A percentile compares a stretch with the other conserved stretches of the same genome.
These are phyloP conservation scores for Ascochyta clinopodiicola DNA, from an alignment of 2,329 filamentous ascomycete genomes.

Conservation along the genomic window DNA sequence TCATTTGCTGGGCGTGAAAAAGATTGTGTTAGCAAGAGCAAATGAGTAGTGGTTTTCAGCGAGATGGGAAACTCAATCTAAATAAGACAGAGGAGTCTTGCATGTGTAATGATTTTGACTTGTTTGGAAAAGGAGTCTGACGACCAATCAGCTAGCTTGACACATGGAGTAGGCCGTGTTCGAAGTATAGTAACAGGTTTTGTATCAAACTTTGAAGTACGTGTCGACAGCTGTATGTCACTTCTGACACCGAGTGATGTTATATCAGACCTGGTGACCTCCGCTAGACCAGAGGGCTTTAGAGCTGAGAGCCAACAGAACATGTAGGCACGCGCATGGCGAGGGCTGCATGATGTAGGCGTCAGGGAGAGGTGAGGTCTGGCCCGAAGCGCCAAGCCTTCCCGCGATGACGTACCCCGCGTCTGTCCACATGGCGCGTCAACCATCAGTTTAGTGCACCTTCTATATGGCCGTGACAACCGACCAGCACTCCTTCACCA, in stretches of 20 bases:
- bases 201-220: too few relatives aligned
- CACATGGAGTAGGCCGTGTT: too few relatives aligned
- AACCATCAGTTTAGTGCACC: slow-evolving; percentile 14
- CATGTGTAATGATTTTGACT: not conserved
- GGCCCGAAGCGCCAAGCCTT: not conserved
- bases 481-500: slow-evolving; percentile 8
- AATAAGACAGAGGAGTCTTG: not conserved
- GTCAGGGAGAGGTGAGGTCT: not conserved
- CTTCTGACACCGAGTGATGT: too few relatives aligned
- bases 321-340: not conserved
- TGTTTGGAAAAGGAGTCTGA: too few relatives aligned
- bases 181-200: too few relatives aligned
- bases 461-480: slow-evolving; percentile 17
- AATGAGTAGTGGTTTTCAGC: not conserved
- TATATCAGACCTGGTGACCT: too few relatives aligned
- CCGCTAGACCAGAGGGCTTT: too few relatives aligned
- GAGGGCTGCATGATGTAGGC: not conserved
- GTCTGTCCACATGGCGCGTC: slow-evolving; percentile 12
- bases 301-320: not conserved
- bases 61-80: too few relatives aligned
- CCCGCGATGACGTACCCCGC: slow-evolving; percentile 13
- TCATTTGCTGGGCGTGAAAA: not conserved
- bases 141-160: too few relatives aligned
- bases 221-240: too few relatives aligned
- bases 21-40: not conserved